Evolutionary conservation across 495 filamentous ascomycete species (phyloP).

Genomic region (Delitschia confertaspora): DNA sequence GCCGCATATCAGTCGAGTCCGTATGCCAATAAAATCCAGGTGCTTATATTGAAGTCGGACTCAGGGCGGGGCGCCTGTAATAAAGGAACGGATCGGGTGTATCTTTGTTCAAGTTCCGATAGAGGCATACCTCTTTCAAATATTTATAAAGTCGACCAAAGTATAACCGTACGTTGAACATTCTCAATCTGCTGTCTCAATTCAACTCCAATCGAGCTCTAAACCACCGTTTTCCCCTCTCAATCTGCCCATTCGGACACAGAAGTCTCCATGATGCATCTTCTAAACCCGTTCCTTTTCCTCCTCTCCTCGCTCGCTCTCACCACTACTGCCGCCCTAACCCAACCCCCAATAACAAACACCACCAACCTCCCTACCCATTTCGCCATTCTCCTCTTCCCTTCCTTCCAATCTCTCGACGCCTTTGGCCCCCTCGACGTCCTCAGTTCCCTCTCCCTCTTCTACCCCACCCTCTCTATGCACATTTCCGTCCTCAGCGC

Average conservation of each 20-base stretch:
- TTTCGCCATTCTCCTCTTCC: slow-evolving; percentile 21
- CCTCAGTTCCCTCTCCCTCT: slow-evolving; percentile 42
- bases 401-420: slow-evolving; percentile 21
- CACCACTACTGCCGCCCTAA: neutral
- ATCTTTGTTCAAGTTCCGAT: no score
- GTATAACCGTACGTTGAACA: no score
- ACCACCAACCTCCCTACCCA: slow-evolving; percentile 9
- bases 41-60: no score
- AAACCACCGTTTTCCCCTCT: no score
- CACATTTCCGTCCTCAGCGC: slow-evolving; percentile 42
- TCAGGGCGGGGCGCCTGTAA: no score
- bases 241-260: neutral
- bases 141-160: no score
- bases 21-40: no score
- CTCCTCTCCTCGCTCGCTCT: slow-evolving; percentile 3
- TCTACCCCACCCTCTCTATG: slow-evolving; percentile 27
- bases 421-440: slow-evolving; percentile 22
- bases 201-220: no score
- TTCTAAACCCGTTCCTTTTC: neutral
- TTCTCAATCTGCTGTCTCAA: no score
- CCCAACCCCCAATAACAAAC: slow-evolving; percentile 8
- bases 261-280: neutral
- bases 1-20: no score
- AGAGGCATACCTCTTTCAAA: no score
- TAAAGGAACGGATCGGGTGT: no score